Conservation (phyloP, 352 stramenopile genomes). For the Thalassiosira sp. region DNA sequence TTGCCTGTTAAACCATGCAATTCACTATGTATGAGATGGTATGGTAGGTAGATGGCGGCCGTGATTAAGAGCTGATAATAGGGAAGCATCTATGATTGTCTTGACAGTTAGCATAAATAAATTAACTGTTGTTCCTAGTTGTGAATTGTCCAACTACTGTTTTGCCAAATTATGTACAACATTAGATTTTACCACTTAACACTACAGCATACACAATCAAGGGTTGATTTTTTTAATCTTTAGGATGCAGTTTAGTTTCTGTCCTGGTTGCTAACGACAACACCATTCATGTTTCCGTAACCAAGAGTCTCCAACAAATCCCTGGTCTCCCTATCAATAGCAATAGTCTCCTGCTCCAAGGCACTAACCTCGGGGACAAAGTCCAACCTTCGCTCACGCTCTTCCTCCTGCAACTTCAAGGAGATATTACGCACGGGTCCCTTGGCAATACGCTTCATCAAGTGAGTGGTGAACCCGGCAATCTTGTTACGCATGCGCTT, state of each 20-base stretch:
- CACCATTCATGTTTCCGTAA: conserved; percentile 74
- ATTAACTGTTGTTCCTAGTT: no score
- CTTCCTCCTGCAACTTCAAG: conserved; percentile 99
- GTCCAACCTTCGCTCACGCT: conserved; percentile 98
- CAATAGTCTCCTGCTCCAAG: conserved; percentile 88
- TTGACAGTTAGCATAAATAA: no score
- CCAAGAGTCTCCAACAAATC: conserved; percentile 95
- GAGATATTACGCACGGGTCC: conserved; percentile 99
- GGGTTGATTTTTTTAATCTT: no score
- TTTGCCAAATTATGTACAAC: no score
- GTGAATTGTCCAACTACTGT: no score
- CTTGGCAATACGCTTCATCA: conserved; percentile 99
- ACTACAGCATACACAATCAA: no score
- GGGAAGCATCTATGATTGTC: no score
- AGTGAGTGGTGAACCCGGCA: conserved; percentile 98
- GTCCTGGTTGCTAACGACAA: conserved; percentile 70
- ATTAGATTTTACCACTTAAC: no score
- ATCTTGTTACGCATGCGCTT: conserved; percentile 99
- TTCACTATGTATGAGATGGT: no score
- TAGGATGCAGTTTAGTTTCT: conserved; percentile 51
- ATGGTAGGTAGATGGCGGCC: no score
- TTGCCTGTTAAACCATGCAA: no score
- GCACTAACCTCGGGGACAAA: conserved; percentile 97
- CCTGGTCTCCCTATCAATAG: conserved; percentile 98
- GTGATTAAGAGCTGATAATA: no score